phyloP scores from a whole-genome alignment of 768 basidiomycete species.

The Nidularia pulvinata region DNA sequence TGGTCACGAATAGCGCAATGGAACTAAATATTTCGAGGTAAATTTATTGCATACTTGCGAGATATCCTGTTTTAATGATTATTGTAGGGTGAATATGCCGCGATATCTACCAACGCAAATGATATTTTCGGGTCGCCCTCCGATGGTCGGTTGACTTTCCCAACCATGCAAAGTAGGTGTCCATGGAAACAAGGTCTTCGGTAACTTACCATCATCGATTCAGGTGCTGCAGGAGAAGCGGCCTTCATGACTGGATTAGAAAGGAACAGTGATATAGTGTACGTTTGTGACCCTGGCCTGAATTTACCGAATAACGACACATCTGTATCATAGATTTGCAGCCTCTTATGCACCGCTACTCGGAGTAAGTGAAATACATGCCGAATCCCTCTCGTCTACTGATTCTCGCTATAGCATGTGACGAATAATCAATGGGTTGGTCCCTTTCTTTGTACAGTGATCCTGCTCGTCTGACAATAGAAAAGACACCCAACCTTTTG shows the following conservation, averaged over 20 bases:
- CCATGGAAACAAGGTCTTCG: not conserved
- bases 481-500: constrained; percentile 56
- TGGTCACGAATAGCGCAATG: constrained; percentile 41
- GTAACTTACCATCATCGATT: not conserved
- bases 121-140: constrained; percentile 44
- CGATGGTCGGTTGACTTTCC: constrained; percentile 50
- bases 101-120: constrained; percentile 51
- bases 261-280: constrained; percentile 39
- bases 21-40: constrained; percentile 60
- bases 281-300: constrained; percentile 14
- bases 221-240: constrained; percentile 57
- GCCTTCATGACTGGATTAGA: constrained; percentile 73
- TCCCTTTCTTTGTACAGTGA: not conserved
- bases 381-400: not conserved
- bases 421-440: constrained; percentile 58
- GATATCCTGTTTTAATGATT: not conserved
- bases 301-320: too few relatives aligned
- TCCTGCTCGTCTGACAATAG: constrained; percentile 1
- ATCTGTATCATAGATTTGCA: constrained; percentile 44
- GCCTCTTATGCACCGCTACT: constrained; percentile 65
- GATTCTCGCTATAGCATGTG: constrained; percentile 37
- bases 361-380: constrained; percentile 24
- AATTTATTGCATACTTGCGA: not conserved
- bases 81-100: constrained; percentile 59
- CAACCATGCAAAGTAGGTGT: constrained; percentile 51